phyloP scores from a whole-genome alignment of 176 grass and related monocot species.

The Cymbopogon citratus region DNA sequence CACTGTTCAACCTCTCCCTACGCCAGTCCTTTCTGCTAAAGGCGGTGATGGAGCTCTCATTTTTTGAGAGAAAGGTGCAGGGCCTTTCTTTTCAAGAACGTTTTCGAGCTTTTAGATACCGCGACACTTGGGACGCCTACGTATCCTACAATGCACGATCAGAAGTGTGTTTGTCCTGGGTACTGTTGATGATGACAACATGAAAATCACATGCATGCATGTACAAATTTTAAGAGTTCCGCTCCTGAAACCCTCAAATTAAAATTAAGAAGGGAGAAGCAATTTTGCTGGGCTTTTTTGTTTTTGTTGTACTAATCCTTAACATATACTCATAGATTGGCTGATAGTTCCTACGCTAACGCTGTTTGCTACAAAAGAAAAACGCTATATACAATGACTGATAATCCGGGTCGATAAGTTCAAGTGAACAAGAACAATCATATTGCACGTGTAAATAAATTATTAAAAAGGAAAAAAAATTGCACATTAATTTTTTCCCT shows the following conservation, averaged over 20 bases:
- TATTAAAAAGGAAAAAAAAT: not conserved
- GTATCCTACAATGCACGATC: not conserved
- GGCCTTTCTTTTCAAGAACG: too few relatives aligned
- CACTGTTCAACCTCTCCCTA: not conserved
- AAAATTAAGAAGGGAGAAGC: too few relatives aligned
- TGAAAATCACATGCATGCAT: not conserved
- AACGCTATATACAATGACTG: too few relatives aligned
- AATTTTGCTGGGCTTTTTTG: too few relatives aligned
- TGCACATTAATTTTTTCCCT: not conserved
- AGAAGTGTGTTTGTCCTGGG: not conserved
- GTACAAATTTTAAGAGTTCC: not conserved
- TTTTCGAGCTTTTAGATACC: conserved; percentile 22
- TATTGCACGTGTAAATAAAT: too few relatives aligned
- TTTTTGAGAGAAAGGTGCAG: not conserved
- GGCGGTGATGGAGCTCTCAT: not conserved
- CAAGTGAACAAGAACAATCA: too few relatives aligned
- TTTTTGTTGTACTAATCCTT: too few relatives aligned
- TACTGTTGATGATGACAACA: conserved; percentile 5
- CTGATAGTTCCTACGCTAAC: too few relatives aligned
- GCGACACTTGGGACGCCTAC: not conserved
- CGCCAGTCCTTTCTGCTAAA: conserved; percentile 10
- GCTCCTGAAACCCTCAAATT: too few relatives aligned
- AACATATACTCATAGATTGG: too few relatives aligned
- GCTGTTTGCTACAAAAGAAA: too few relatives aligned
- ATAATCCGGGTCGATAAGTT: too few relatives aligned